Conservation (phyloP, 768 basidiomycete genomes). For the Dentipellis sp. region DNA sequence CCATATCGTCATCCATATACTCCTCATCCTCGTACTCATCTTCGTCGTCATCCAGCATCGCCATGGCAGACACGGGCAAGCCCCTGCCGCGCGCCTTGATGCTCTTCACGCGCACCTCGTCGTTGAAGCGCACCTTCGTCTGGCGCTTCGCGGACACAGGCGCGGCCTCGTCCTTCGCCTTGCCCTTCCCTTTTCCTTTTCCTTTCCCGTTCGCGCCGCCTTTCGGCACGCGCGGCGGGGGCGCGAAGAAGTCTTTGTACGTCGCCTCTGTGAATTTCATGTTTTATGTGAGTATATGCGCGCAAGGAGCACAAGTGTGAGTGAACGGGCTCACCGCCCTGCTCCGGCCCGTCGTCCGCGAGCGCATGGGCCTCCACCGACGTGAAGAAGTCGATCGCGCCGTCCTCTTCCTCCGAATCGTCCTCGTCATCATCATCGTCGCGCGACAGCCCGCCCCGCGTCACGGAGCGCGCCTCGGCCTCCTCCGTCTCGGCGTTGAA, state of each 20-base stretch:
- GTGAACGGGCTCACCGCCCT: conserved; percentile 26
- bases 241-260: conserved; percentile 79
- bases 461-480: conserved; percentile 56
- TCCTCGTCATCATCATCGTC: conserved; percentile 40
- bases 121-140: conserved; percentile 65
- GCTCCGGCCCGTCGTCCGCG: conserved; percentile 25
- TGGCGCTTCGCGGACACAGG: conserved; percentile 16
- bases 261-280: conserved; percentile 35
- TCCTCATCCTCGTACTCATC: conserved; percentile 28
- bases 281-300: neutral
- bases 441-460: conserved; percentile 48
- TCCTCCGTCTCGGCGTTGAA: conserved; percentile 86
- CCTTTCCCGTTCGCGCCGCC: neutral
- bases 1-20: conserved; percentile 11
- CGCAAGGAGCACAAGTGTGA: too few relatives aligned
- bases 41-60: conserved; percentile 30
- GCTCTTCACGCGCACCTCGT: conserved; percentile 72
- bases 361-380: conserved; percentile 43
- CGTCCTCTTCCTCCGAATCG: conserved; percentile 47
- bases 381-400: conserved; percentile 62
- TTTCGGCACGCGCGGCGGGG: conserved; percentile 28
- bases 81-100: conserved; percentile 69
- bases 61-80: conserved; percentile 37
- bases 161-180: conserved; percentile 12
- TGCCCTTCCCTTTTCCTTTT: conserved; percentile 13